These are phyloP conservation scores for Pontederia crassipes DNA, from an alignment of 176 grass and related monocot species.

Conservation along the genomic window DNA sequence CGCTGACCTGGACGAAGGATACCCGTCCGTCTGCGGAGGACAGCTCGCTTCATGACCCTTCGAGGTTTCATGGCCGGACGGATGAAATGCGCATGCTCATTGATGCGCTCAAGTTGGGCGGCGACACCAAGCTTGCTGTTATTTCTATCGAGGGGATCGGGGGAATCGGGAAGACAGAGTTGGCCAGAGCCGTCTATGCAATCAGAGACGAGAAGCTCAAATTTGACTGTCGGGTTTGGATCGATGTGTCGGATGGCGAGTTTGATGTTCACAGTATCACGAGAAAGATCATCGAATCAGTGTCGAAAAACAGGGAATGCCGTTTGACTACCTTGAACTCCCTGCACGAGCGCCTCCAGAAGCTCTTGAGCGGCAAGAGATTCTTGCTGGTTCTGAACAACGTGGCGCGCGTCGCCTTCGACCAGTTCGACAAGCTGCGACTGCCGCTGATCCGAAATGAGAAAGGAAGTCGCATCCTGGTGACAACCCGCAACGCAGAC, in stretches of 20 bases:
- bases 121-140: too few species aligned
- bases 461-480: slow-evolving; percentile 18
- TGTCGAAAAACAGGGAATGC: slow-evolving; percentile 5
- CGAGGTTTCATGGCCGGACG: too few species aligned
- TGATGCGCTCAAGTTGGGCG: too few species aligned
- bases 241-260: neutral
- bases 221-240: too few species aligned
- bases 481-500: slow-evolving; percentile 9
- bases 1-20: too few species aligned
- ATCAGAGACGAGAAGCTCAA: too few species aligned
- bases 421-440: slow-evolving; percentile 14
- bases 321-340: slow-evolving; percentile 5
- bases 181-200: too few species aligned
- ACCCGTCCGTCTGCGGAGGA: too few species aligned
- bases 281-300: slow-evolving; percentile 18
- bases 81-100: too few species aligned
- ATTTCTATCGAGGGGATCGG: too few species aligned
- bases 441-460: slow-evolving; percentile 1
- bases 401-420: neutral
- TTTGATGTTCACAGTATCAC: slow-evolving; percentile 1
- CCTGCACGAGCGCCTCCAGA: slow-evolving; percentile 6
- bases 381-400: slow-evolving; percentile 31
- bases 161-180: too few species aligned
- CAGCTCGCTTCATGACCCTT: too few species aligned
- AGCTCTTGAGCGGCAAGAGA: slow-evolving; percentile 3